Evolutionary conservation across 257 asterid species (phyloP).

Genomic region (Lycium ferocissimum): DNA sequence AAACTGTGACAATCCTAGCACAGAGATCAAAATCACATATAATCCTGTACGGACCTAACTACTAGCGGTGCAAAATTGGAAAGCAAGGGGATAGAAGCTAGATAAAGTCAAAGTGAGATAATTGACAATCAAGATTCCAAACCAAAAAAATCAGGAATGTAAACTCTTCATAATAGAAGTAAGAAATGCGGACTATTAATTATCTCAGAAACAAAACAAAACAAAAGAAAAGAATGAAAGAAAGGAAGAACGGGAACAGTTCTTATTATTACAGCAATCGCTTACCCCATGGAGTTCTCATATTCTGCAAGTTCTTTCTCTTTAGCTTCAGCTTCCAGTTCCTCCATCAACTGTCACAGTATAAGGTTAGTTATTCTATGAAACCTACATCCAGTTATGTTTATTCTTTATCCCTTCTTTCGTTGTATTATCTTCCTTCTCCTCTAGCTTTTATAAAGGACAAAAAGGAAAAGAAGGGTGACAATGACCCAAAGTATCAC

Average conservation of each 20-base stretch:
- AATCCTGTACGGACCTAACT: neutral
- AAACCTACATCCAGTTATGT: neutral
- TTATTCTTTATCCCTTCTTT: neutral
- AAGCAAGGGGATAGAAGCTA: neutral
- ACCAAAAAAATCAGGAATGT: neutral
- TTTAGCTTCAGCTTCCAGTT: conserved; percentile 83
- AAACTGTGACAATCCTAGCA: neutral
- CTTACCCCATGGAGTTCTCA: conserved; percentile 66
- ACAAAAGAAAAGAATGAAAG: neutral
- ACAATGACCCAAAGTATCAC: conserved; percentile 19
- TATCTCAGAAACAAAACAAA: neutral
- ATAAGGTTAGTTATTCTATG: conserved; percentile 27
- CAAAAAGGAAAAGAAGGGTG: conserved; percentile 9
- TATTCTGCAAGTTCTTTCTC: conserved; percentile 86
- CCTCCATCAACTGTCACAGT: conserved; percentile 76
- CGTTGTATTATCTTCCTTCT: neutral
- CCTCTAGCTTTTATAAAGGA: conserved; percentile 7
- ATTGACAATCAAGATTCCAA: conserved; percentile 19
- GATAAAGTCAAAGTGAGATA: neutral
- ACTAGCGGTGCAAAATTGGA: neutral
- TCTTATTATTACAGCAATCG: conserved; percentile 7
- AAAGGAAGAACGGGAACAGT: neutral
- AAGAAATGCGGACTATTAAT: neutral
- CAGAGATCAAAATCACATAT: neutral
- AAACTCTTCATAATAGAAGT: conserved; percentile 6